A percentile compares a stretch with the other conserved stretches of the same genome.
phyloP scores from a whole-genome alignment of 306 rosid genomes.

The Dalbergia oliveri region DNA sequence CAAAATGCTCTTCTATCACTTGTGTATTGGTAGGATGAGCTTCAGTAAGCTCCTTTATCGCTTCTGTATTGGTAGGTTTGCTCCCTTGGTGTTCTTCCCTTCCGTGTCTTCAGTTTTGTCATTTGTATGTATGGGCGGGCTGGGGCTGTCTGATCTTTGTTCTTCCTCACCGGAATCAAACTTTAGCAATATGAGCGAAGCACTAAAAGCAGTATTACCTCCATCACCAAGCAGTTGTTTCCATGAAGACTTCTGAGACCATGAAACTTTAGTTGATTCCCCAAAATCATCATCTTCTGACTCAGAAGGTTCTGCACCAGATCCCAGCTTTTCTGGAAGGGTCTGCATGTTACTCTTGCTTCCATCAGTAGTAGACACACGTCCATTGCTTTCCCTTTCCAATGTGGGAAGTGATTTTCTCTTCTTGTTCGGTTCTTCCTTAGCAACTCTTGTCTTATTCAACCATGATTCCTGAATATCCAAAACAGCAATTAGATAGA shows the following conservation, averaged over 20 bases:
- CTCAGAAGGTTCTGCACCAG: conserved; percentile 46
- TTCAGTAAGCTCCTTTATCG: conserved; percentile 24
- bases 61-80: conserved; percentile 19
- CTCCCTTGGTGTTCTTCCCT: conserved; percentile 21
- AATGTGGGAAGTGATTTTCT: conserved; percentile 47
- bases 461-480: conserved; percentile 59
- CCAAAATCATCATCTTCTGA: conserved; percentile 47
- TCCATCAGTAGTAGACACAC: conserved; percentile 42
- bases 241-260: conserved; percentile 89
- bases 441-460: conserved; percentile 34
- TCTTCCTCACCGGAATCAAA: conserved; percentile 41
- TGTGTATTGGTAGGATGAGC: conserved; percentile 46
- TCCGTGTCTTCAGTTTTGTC: conserved; percentile 37
- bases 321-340: conserved; percentile 44
- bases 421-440: conserved; percentile 49
- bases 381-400: conserved; percentile 43
- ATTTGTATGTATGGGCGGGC: conserved; percentile 36
- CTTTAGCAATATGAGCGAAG: conserved; percentile 58
- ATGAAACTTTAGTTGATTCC: conserved; percentile 53
- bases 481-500: conserved; percentile 37
- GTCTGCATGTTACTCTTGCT: conserved; percentile 42
- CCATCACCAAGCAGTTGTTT: conserved; percentile 67
- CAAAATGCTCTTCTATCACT: conserved; percentile 24
- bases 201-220: conserved; percentile 56
- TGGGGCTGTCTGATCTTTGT: conserved; percentile 31